Base-by-base conservation (phyloP, 1,284 basidiomycete species). In the Fomitopsis pinicola region DNA sequence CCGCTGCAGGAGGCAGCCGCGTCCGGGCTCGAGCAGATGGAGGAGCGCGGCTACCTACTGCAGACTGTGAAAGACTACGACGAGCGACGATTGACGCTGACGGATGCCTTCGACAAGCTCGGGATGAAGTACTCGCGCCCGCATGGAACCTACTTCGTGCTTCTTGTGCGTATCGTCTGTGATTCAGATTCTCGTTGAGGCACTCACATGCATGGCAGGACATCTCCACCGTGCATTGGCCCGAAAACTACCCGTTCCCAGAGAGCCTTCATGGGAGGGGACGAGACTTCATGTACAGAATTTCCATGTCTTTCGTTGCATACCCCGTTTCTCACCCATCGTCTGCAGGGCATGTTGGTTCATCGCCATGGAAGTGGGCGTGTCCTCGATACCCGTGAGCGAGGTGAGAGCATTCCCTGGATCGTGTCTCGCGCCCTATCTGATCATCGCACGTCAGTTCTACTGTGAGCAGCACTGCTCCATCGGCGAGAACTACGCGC, bases 1-100 rank as follows among this genome's bases (percentile, higher is more conserved):
- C 92, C 93, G 9, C 78, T 95, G 63, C 94, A 98, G 75, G 95
- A 97, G 78, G 95, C 95, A 15, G 88, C 87, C 19, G 97, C 97
- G 0, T 82, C 84, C 19, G 97, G 95, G 36, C 79, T 97, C 59
- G 91, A 94, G 73, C 81, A 89, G 68, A 94, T 91, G 1, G 75
- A 76, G 10, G 76, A 90, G 66, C 83, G 87, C 62, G 74, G 82
- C 50, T 99, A 95, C 80, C 96, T 98, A 69, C 84, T 86, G 64
- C 87, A 74, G 26, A 96, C 99, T 72, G 72, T 82, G 17, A 71
- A 78, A 28, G 91, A 97, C 73, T 99, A 99, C 75, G 77, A 81
- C 14, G 94, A 92, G 71, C 82, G 97, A 60, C 84, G 96, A 6
- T 75, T 84, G 44, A 77, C 95, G 28, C 78, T 99, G 15, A 79